A percentile compares a stretch with the other conserved stretches of the same genome.
Evolutionary conservation across 352 stramenopile species (phyloP).

Genomic region (Phytophthora tubulina): DNA sequence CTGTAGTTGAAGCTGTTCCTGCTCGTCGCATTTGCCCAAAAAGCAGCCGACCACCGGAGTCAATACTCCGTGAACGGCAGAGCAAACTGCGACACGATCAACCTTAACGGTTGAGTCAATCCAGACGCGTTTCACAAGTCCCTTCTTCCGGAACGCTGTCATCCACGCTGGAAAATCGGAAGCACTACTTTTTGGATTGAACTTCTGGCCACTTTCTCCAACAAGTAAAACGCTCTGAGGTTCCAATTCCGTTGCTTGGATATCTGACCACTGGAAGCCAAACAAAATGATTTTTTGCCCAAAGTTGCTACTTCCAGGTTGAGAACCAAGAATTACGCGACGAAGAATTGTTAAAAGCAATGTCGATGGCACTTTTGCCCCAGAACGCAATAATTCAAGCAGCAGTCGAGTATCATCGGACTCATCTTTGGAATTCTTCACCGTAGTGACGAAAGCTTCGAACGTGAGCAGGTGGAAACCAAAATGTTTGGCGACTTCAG

Average conservation of each 20-base stretch:
- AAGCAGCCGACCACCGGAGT: conserved; percentile 44
- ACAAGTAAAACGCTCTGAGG: conserved; percentile 31
- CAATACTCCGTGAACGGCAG: conserved; percentile 15
- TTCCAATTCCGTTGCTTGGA: conserved; percentile 44
- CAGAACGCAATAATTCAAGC: conserved; percentile 40
- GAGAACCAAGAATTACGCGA: conserved; percentile 28
- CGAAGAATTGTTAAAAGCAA: conserved; percentile 44
- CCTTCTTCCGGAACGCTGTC: conserved; percentile 30
- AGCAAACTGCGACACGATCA: background rate
- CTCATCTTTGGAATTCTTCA: conserved; percentile 35
- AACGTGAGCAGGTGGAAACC: conserved; percentile 41
- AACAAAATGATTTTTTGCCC: conserved; percentile 55
- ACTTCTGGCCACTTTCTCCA: background rate
- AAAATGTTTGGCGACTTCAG: conserved; percentile 27
- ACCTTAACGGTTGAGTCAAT: conserved; percentile 21
- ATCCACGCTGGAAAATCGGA: conserved; percentile 29
- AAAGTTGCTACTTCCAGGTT: conserved; percentile 4
- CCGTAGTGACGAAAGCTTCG: conserved; percentile 28
- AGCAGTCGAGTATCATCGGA: conserved; percentile 35
- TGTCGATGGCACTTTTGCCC: conserved; percentile 31
- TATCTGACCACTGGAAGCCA: conserved; percentile 51
- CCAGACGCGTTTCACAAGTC: conserved; percentile 28
- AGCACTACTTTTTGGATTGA: conserved; percentile 8
- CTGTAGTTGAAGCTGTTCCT: conserved; percentile 26
- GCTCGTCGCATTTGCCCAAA: conserved; percentile 27